A percentile compares a stretch with the other conserved stretches of the same genome.
Conservation (phyloP, 768 basidiomycete species). For the Boletus reticulatus region DNA sequence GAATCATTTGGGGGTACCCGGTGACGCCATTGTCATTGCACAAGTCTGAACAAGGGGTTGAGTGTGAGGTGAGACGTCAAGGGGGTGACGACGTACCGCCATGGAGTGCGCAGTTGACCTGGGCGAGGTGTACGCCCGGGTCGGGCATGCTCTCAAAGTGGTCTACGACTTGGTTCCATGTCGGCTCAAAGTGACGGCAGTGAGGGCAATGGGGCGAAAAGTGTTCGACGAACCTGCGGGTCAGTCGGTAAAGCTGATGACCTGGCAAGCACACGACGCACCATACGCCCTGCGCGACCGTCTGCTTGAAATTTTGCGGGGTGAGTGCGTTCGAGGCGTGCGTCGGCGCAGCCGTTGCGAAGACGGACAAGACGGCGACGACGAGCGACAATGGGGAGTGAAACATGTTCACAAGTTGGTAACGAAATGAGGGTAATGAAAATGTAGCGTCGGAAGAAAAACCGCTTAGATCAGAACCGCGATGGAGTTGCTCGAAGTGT, state of each 20-base stretch:
- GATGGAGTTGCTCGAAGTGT: constrained; percentile 49
- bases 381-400: constrained; percentile 25
- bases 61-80: background rate
- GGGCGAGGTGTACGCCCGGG: constrained; percentile 59
- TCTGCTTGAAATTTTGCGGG: constrained; percentile 55
- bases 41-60: constrained; percentile 52
- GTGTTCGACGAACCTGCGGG: constrained; percentile 71
- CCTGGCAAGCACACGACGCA: constrained; percentile 15
- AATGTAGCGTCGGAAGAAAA: too few relatives aligned
- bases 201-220: constrained; percentile 86
- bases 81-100: constrained; percentile 53
- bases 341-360: constrained; percentile 35
- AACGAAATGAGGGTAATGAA: too few relatives aligned
- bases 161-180: constrained; percentile 69
- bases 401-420: background rate
- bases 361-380: constrained; percentile 29
- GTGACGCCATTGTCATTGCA: constrained; percentile 67
- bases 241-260: background rate
- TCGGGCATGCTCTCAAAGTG: constrained; percentile 43
- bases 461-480: constrained; percentile 2
- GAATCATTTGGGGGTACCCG: constrained; percentile 74
- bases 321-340: constrained; percentile 41
- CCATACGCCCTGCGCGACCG: constrained; percentile 61
- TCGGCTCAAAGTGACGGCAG: constrained; percentile 76
- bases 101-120: constrained; percentile 76